Base-by-base conservation (phyloP, 2,329 filamentous ascomycete genomes). In the Endoconidiophora polonica region DNA sequence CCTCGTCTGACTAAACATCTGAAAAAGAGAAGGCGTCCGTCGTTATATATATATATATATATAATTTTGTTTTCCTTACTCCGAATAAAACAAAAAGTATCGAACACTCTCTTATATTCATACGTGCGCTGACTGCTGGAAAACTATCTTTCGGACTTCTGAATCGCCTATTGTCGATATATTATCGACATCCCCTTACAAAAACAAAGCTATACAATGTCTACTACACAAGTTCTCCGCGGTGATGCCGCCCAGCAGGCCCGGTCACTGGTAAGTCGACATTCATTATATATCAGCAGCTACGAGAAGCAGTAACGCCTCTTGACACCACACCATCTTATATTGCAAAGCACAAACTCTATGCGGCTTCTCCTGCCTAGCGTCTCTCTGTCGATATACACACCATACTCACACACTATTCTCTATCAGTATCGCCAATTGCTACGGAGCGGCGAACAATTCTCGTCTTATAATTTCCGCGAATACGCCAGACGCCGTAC, bases 401-500 rank as follows among this genome's bases (percentile, higher is more conserved):
- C 29, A 33, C 29, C 9, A 18, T 18, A 36, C 48, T 49, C 38
- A 49, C 41, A 18, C 22, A 20, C 2, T 20, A 12, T 5, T 23
- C 24, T 33, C 24, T 36, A 46, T 14, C 56, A 94, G 88, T 96
- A 94, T 68, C 88, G 91, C 57, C 90, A 90, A 61, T 72, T 98
- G 59, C 72, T 96, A 60, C 83, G 88, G 58, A 83, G 91, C 65
- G 80, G 86, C 55, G 73, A 75, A 55, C 84, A 94, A 61, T 96
- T 98, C 66, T 77, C 86, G 55, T 79, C 83, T 58, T 98, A 96
- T 72, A 98, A 96, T 69, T 98, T 95, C 74, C 79, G 91, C 68
- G 90, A 95, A 65, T 98, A 98, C 66, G 88, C 91, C 49, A 83
- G 81, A 66, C 81, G 91, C 62, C 78, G 90, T 65, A 94, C 91